Base-by-base conservation (phyloP, 306 rosid species). In the Corylus heterophylla region DNA sequence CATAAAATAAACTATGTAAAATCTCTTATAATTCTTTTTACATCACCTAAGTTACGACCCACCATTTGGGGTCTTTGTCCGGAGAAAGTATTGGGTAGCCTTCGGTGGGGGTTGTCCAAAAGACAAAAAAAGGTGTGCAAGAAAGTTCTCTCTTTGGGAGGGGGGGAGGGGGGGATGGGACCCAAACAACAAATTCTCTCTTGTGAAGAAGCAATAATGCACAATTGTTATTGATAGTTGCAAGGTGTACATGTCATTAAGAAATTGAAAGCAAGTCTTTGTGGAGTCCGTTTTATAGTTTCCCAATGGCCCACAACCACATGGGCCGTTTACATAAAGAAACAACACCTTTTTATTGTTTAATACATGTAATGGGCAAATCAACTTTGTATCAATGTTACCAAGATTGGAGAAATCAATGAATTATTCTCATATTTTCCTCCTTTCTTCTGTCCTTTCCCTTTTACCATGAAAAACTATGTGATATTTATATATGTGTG, bases 201-300 rank as follows among this genome's bases (percentile, higher is more conserved):
- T 82, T 88, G 92, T 90, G 88, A 87, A 88, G 87, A 84, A 78
- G 78, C 98, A 95, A 95, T 95, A 91, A 89, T 90, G 93, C 90
- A 86, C 39, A 83, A 76, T 93, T 86, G 82, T 89, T 88, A 84
- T 85, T 81, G 84, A 89, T 81, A 86, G 72, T 89, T 88, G 89
- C 78, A 52, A 85, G 84, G 80, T 87, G 92, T 89, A 87, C 81
- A 92, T 89, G 89, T 90, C 89, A 90, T 88, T 90, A 86, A 85
- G 84, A 86, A 86, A 85, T 83, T 83, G 54, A 77, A 88, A 86
- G 91, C 91, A 80, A 54, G 86, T 86, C 90, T 85, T 89, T 86
- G 93, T 91, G 89, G 86, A 90, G 87, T 91, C 90, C 83, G 83
- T 85, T 90, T 90, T 55, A 72, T 86, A 83, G 89, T 87, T 90